Evolutionary conservation across 2,329 filamentous ascomycete species (phyloP).

Genomic region (Talaromyces sp.): DNA sequence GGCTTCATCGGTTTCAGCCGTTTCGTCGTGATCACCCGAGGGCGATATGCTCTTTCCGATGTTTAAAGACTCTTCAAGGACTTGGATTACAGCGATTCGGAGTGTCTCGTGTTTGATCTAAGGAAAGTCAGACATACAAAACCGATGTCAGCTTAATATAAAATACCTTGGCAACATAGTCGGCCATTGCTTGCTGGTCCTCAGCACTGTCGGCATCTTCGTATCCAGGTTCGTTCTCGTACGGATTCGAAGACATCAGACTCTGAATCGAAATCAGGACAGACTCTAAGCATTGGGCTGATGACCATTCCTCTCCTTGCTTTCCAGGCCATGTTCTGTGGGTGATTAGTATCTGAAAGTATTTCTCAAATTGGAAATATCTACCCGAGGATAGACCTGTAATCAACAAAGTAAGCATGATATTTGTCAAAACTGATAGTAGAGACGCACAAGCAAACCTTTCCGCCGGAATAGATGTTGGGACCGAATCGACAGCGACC

Average conservation of each 20-base stretch:
- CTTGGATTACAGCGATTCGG: slow-evolving; percentile 77
- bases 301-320: slow-evolving; percentile 89
- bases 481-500: slow-evolving; percentile 89
- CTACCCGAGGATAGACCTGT: slow-evolving; percentile 79
- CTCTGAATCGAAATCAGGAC: slow-evolving; percentile 94
- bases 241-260: slow-evolving; percentile 87
- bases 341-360: slow-evolving; percentile 19
- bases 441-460: slow-evolving; percentile 74
- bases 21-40: not conserved
- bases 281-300: slow-evolving; percentile 90
- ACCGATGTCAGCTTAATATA: no score
- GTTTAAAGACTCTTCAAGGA: slow-evolving; percentile 70
- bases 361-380: slow-evolving; percentile 13
- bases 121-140: not conserved
- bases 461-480: slow-evolving; percentile 87
- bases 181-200: slow-evolving; percentile 68
- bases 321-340: slow-evolving; percentile 86
- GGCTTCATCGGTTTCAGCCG: not conserved
- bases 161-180: slow-evolving; percentile 72
- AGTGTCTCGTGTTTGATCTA: slow-evolving; percentile 89
- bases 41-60: not conserved
- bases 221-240: slow-evolving; percentile 93
- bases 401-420: not conserved
- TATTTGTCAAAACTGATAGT: slow-evolving; percentile 18
- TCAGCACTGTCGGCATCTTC: slow-evolving; percentile 64